Conservation (phyloP, 2,329 filamentous ascomycete genomes). For the Cladosporium sp. region DNA sequence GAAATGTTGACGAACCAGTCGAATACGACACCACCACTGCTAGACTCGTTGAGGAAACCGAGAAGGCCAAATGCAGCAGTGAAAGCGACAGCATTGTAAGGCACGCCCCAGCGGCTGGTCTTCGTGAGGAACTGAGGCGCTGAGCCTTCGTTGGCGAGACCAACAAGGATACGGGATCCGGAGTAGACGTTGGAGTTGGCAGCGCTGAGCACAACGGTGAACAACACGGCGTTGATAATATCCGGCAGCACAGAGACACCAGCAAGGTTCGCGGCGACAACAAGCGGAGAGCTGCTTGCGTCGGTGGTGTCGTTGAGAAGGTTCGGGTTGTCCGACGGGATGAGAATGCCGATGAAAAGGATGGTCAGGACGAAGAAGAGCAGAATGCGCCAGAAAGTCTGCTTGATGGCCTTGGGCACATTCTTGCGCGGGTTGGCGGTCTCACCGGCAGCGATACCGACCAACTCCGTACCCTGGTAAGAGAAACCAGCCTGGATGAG, state of each 20-base stretch:
- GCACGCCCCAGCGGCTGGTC: conserved; percentile 59
- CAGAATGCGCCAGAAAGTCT: conserved; percentile 32
- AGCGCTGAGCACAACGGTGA: conserved; percentile 62
- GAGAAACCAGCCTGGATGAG: conserved; percentile 53
- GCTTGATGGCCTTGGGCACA: conserved; percentile 30
- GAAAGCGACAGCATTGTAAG: conserved; percentile 63
- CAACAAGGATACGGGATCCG: conserved; percentile 62
- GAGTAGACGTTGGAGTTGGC: conserved; percentile 65
- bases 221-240: conserved; percentile 65
- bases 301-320: conserved; percentile 35
- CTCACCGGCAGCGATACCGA: conserved; percentile 48
- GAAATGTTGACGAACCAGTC: conserved; percentile 67
- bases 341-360: conserved; percentile 31
- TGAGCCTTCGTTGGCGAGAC: conserved; percentile 55
- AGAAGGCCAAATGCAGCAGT: conserved; percentile 64
- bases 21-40: conserved; percentile 63
- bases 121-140: conserved; percentile 50
- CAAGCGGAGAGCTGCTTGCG: conserved; percentile 56
- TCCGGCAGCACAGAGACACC: conserved; percentile 55
- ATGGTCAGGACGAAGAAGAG: conserved; percentile 33
- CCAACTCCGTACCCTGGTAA: conserved; percentile 50
- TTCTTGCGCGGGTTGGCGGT: conserved; percentile 47
- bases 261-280: conserved; percentile 57
- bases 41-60: conserved; percentile 66
- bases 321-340: conserved; percentile 29